A percentile compares a stretch with the other conserved stretches of the same genome.
These are phyloP conservation scores for Ogataea trehaloabstinens DNA, from an alignment of 805 yeast genomes.

Conservation along the genomic window DNA sequence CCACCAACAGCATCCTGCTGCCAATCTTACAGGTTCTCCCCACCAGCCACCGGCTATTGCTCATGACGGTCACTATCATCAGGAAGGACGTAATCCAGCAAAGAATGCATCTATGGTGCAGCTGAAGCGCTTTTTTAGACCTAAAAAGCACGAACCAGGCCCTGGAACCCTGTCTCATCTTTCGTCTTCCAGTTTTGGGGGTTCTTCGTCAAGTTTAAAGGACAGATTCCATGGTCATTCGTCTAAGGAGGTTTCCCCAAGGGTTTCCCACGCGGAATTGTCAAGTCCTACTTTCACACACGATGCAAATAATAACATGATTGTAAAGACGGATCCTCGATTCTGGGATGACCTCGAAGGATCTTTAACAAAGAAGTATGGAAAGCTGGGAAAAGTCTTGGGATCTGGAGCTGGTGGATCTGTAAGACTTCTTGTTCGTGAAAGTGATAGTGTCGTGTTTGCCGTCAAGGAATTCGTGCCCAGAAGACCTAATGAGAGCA, in stretches of 20 bases:
- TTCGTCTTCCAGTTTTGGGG: conserved; percentile 16
- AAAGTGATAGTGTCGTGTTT: conserved; percentile 66
- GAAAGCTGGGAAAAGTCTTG: conserved; percentile 67
- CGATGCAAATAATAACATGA: conserved; percentile 39
- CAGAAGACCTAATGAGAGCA: conserved; percentile 63
- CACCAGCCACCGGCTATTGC: not conserved
- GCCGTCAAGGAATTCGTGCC: conserved; percentile 84
- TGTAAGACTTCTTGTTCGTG: conserved; percentile 68
- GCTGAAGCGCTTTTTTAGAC: conserved; percentile 69
- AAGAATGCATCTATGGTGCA: conserved; percentile 58
- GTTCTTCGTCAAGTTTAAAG: conserved; percentile 1
- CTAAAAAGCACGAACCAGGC: conserved; percentile 33
- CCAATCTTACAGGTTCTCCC: not conserved
- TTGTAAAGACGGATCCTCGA: conserved; percentile 35
- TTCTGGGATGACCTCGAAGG: conserved; percentile 52
- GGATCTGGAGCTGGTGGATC: conserved; percentile 92
- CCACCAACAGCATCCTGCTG: conserved; percentile 6
- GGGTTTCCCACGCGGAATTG: conserved; percentile 19
- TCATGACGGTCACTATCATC: conserved; percentile 11
- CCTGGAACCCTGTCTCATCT: conserved; percentile 11
- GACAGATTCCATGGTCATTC: conserved; percentile 10
- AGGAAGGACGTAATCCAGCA: conserved; percentile 5
- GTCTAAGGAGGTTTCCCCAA: conserved; percentile 19
- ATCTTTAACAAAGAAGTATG: conserved; percentile 57
- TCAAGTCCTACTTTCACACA: conserved; percentile 38